phyloP scores from a whole-genome alignment of 2,329 filamentous ascomycete species.

The Cercospora nicotianae region DNA sequence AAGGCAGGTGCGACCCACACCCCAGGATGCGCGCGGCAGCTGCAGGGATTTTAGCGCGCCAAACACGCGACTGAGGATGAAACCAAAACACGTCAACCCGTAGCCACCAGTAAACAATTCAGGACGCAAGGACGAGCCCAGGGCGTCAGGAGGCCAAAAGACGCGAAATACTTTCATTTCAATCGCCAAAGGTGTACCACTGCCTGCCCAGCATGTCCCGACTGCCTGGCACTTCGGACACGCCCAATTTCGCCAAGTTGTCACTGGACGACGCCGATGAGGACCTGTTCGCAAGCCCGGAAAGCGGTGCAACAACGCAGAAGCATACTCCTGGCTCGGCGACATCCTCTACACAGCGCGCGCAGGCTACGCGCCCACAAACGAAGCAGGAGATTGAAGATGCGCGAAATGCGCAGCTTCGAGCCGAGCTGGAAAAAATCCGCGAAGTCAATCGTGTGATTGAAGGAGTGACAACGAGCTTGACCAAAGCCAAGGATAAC shows the following conservation, averaged over 20 bases:
- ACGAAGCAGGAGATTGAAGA: conserved; percentile 52
- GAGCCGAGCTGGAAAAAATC: conserved; percentile 77
- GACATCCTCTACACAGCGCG: conserved; percentile 43
- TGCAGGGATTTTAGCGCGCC: conserved; percentile 3
- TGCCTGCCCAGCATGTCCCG: conserved; percentile 32
- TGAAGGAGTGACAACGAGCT: conserved; percentile 70
- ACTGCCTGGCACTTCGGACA: conserved; percentile 22
- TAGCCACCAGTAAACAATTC: neutral
- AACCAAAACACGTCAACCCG: conserved; percentile 14
- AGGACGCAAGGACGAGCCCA: conserved; percentile 21
- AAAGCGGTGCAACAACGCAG: conserved; percentile 41
- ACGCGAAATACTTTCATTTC: conserved; percentile 23
- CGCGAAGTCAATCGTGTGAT: conserved; percentile 85
- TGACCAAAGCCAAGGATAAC: conserved; percentile 71
- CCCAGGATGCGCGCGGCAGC: neutral
- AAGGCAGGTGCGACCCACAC: neutral
- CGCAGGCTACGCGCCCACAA: conserved; percentile 40
- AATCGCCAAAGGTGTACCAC: neutral
- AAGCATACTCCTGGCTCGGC: conserved; percentile 35
- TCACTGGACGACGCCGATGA: conserved; percentile 56
- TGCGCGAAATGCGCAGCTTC: conserved; percentile 70
- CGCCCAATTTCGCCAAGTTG: conserved; percentile 35
- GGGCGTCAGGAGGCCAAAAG: conserved; percentile 13
- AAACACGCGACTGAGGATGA: neutral
- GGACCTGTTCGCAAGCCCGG: conserved; percentile 60